A percentile compares a stretch with the other conserved stretches of the same genome.
These are phyloP conservation scores for Trapa incisa DNA, from an alignment of 345 rosid species.

Conservation along the genomic window DNA sequence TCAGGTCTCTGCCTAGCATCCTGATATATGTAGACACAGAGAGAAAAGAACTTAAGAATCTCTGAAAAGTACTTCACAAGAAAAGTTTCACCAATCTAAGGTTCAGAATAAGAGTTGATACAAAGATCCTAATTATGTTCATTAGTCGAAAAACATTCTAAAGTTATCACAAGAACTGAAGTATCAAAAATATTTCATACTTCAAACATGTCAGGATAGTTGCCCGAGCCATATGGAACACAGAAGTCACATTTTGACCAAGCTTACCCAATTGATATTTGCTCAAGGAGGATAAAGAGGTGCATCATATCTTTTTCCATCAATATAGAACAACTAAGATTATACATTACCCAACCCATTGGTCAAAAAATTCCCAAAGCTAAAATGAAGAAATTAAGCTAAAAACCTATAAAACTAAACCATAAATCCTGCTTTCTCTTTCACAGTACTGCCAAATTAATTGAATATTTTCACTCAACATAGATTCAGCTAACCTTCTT, in stretches of 20 bases:
- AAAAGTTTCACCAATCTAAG: not conserved
- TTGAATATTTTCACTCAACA: not conserved
- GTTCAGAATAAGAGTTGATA: not conserved
- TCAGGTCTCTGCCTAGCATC: conserved; percentile 98
- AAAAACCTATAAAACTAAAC: not conserved
- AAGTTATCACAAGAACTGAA: not conserved
- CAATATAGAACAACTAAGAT: too few relatives aligned
- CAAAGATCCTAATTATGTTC: not conserved
- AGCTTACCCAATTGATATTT: not conserved
- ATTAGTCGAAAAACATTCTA: not conserved
- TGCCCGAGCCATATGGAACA: not conserved
- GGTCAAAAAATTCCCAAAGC: not conserved
- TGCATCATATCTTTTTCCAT: too few relatives aligned
- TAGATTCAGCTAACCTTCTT: conserved; percentile 55
- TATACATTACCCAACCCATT: not conserved
- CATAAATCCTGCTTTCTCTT: not conserved
- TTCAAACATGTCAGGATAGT: too few relatives aligned
- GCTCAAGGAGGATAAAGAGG: too few relatives aligned
- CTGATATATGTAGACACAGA: conserved; percentile 23
- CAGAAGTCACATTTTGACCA: not conserved
- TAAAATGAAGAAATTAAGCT: not conserved
- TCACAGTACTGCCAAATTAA: not conserved
- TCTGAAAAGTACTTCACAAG: not conserved
- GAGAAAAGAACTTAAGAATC: not conserved
- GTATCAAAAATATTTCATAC: too few relatives aligned